Evolutionary conservation across 768 basidiomycete species (phyloP), one percentile per base, ranked within the genome.

Genomic region (Coprinellus micaceus): DNA sequence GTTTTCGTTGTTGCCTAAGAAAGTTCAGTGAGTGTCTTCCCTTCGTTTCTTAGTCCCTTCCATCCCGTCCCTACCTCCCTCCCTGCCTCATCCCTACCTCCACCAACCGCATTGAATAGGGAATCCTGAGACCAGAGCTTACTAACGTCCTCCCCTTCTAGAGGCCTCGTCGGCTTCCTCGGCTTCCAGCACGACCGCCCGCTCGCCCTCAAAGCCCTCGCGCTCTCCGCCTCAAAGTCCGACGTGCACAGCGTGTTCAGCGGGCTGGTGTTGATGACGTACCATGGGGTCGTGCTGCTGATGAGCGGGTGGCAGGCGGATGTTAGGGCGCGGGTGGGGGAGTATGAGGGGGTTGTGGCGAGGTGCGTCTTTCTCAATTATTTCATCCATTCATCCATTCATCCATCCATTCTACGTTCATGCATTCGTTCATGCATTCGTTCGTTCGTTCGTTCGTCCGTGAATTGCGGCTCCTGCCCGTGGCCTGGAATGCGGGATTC

Each of bases 181-280:
- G 90, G 90, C 0, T 91, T 85, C 71, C 83, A 85, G 52, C 80
- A 87, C 54, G 88, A 91, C 63, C 72, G 89, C 24, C 78, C 77
- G 53, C 72, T 88, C 0, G 90, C 87, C 0, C 72, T 92, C 21
- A 79, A 78, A 45, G 86, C 90, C 0, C 74, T 91, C 2, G 80
- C 84, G 0, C 81, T 91, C 17, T 80, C 87, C 6, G 87, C 88
- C 3, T 75, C 78, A 2, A 82, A 81, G 61, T 71, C 73, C 3
- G 91, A 92, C 59, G 83, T 88, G 1, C 91, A 93, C 71, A 74
- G 83, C 6, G 82, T 88, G 11, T 91, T 91, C 65, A 78, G 90
- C 22, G 87, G 89, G 13, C 72, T 92, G n/a, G 81, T 88, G 0
- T 69, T 93, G 7, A 91, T 93, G 88, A 87, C 88, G 2, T 91